Conservation (phyloP, 2,329 filamentous ascomycete species). For the Microcera coccophila region DNA sequence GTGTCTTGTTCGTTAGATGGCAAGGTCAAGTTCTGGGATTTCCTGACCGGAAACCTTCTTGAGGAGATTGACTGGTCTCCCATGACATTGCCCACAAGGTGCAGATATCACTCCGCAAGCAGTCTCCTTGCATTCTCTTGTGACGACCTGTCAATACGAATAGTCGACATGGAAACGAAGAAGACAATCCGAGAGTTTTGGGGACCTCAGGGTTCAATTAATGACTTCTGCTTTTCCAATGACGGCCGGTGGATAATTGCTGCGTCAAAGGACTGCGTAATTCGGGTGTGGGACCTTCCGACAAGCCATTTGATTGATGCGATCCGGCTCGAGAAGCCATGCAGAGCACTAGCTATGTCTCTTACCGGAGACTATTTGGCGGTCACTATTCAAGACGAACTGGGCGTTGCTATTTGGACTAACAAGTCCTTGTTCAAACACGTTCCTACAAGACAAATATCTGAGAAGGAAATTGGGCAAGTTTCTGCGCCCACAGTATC, state of each 20-base stretch:
- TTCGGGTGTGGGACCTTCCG: conserved; percentile 91
- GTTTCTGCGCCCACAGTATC: conserved; percentile 70
- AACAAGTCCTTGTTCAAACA: conserved; percentile 90
- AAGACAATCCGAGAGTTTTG: conserved; percentile 91
- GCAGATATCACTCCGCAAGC: conserved; percentile 76
- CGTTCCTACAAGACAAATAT: conserved; percentile 79
- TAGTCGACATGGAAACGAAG: conserved; percentile 86
- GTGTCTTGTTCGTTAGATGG: conserved; percentile 88
- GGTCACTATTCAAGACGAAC: conserved; percentile 73
- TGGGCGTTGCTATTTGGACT: conserved; percentile 94
- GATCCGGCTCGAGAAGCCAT: conserved; percentile 73
- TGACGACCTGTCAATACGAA: conserved; percentile 79
- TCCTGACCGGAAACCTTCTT: conserved; percentile 72
- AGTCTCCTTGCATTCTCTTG: conserved; percentile 87
- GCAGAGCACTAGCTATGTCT: conserved; percentile 83
- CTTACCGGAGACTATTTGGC: conserved; percentile 91
- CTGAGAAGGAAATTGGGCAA: conserved; percentile 66
- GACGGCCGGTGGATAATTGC: conserved; percentile 93
- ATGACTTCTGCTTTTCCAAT: conserved; percentile 83
- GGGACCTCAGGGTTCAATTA: conserved; percentile 70
- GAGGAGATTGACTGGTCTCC: conserved; percentile 78
- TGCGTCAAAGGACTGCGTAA: conserved; percentile 72
- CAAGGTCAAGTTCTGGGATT: conserved; percentile 97
- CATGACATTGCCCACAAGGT: conserved; percentile 69
- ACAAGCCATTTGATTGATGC: conserved; percentile 94